These are phyloP conservation scores for Flagelloscypha sp. DNA, from an alignment of 768 basidiomycete genomes.

Conservation along the genomic window DNA sequence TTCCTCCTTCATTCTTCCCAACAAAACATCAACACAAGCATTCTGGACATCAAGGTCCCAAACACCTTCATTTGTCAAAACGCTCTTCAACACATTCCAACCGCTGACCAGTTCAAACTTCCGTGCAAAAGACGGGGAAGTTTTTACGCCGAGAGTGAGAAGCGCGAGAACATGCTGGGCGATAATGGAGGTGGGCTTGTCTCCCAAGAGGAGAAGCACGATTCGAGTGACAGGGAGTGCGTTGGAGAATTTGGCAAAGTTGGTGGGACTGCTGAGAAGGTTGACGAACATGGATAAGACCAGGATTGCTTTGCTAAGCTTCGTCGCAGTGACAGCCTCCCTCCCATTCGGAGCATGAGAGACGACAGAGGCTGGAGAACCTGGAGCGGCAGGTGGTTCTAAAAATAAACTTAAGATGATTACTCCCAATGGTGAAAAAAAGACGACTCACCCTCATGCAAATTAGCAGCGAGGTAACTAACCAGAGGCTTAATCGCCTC, in stretches of 20 bases:
- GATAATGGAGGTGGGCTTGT: constrained; percentile 54
- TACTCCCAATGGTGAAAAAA: constrained; percentile 2
- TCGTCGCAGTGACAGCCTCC: constrained; percentile 42
- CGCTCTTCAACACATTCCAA: constrained; percentile 65
- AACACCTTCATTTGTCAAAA: constrained; percentile 44
- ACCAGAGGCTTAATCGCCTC: constrained; percentile 79
- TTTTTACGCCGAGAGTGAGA: constrained; percentile 45
- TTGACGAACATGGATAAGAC: constrained; percentile 60
- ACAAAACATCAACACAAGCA: constrained; percentile 60
- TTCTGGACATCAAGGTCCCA: constrained; percentile 67
- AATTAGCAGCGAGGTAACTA: constrained; percentile 76
- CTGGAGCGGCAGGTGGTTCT: constrained; percentile 12
- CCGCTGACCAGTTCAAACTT: constrained; percentile 85
- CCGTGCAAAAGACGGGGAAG: constrained; percentile 56
- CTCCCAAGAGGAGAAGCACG: constrained; percentile 69
- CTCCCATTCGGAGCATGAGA: too few species aligned
- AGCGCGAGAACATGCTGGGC: constrained; percentile 53
- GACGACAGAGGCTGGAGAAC: constrained; percentile 49
- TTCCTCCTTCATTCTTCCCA: constrained; percentile 30
- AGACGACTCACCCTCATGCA: constrained; percentile 50
- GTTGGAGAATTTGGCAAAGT: constrained; percentile 63
- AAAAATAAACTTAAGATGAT: constrained; percentile 4
- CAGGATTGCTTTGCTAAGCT: constrained; percentile 52
- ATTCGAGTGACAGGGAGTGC: constrained; percentile 75
- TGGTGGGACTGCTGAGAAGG: constrained; percentile 45